phyloP scores from a whole-genome alignment of 2,329 filamentous ascomycete genomes.

The Penicillium brasilianum region DNA sequence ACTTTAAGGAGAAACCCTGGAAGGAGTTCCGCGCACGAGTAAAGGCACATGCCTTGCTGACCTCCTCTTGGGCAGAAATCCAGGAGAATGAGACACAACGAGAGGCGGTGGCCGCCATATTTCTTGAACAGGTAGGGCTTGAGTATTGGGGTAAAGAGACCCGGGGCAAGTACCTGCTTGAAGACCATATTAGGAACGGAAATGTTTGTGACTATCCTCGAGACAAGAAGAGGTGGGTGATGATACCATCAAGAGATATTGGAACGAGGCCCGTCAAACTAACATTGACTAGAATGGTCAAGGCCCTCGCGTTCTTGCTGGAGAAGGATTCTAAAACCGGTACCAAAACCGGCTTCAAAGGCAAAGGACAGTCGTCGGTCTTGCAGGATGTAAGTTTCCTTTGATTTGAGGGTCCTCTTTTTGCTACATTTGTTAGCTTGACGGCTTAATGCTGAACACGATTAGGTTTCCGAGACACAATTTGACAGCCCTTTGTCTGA shows the following conservation, averaged over 20 bases:
- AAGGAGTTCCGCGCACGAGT: slow-evolving; percentile 16
- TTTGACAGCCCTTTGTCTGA: background rate
- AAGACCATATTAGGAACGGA: slow-evolving; percentile 24
- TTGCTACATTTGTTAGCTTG: background rate
- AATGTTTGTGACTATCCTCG: slow-evolving; percentile 26
- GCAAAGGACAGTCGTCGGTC: background rate
- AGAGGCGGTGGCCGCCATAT: slow-evolving; percentile 20
- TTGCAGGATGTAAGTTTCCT: slow-evolving; percentile 7
- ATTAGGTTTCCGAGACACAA: background rate
- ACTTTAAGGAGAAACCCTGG: slow-evolving; percentile 22
- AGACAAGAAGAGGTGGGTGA: slow-evolving; percentile 27
- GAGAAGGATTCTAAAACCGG: slow-evolving; percentile 7
- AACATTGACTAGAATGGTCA: slow-evolving; percentile 9
- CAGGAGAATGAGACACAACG: slow-evolving; percentile 10
- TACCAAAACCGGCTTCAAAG: no score
- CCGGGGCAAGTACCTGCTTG: slow-evolving; percentile 25
- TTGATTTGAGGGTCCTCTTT: slow-evolving; percentile 2
- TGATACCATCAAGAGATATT: background rate
- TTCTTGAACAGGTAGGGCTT: slow-evolving; percentile 25
- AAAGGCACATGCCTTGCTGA: background rate
- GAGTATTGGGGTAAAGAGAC: slow-evolving; percentile 31
- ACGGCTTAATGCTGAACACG: slow-evolving; percentile 8
- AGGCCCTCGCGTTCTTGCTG: slow-evolving; percentile 3
- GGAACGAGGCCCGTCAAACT: background rate
- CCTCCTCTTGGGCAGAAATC: slow-evolving; percentile 22